These are phyloP conservation scores for Arctostaphylos glauca DNA, from an alignment of 148 eudicot genomes.

Conservation along the genomic window DNA sequence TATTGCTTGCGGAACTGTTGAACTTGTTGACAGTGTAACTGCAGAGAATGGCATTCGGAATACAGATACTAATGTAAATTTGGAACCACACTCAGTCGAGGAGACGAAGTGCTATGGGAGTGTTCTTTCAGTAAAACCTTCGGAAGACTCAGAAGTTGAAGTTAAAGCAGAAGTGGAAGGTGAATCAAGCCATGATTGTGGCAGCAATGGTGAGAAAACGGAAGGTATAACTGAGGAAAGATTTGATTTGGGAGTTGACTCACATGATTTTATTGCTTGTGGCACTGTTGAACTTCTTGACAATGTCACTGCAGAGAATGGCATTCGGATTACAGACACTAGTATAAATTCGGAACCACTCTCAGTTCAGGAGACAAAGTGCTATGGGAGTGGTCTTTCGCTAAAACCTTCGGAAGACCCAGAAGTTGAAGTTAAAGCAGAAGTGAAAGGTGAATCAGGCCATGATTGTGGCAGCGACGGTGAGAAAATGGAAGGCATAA, in stretches of 20 bases:
- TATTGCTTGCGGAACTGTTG: background rate
- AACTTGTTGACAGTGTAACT: conserved; percentile 2
- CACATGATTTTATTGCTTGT: background rate
- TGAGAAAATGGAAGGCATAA: no score
- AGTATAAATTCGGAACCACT: background rate
- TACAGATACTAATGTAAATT: background rate
- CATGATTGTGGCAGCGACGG: background rate
- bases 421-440: background rate
- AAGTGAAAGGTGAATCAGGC: background rate
- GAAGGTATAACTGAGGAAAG: conserved; percentile 10
- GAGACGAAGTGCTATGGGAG: background rate
- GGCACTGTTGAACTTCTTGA: background rate
- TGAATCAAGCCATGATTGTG: background rate
- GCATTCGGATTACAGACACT: background rate
- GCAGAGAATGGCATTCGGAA: background rate
- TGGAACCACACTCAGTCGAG: background rate
- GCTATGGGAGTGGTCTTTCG: background rate
- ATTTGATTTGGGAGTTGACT: background rate
- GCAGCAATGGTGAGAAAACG: no score
- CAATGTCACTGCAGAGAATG: background rate
- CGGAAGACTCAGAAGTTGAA: conserved; percentile 10
- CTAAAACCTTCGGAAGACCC: conserved; percentile 9
- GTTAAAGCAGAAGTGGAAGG: background rate
- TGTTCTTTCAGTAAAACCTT: conserved; percentile 1
- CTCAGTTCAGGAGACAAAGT: background rate